Evolutionary conservation across 139 green algal species (phyloP).

Genomic region (Tetradesmus obliquus): DNA sequence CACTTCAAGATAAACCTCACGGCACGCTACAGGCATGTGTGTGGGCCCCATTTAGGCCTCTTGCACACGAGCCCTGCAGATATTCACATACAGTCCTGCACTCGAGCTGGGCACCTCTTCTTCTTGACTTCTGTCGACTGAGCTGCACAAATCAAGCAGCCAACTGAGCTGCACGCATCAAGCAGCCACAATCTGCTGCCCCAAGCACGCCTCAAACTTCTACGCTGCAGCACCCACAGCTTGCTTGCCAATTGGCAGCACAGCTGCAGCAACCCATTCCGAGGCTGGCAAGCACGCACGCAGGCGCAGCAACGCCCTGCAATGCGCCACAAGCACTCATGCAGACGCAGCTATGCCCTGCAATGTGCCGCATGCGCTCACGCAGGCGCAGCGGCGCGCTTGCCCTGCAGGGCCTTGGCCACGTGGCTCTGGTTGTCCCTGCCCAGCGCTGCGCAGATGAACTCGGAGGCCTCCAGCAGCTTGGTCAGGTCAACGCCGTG

Average conservation of each 20-base stretch:
- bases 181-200: background rate
- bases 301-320: no score
- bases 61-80: no score
- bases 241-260: background rate
- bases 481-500: slow-evolving; percentile 82
- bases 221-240: no score
- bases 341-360: background rate
- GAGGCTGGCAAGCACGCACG: no score
- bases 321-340: background rate
- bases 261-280: background rate
- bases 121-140: no score
- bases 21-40: no score
- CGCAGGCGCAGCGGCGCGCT: background rate
- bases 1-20: no score
- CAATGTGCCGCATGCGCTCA: background rate
- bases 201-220: no score
- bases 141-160: no score
- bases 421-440: slow-evolving; percentile 55
- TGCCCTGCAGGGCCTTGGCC: slow-evolving; percentile 36
- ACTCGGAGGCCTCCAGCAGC: slow-evolving; percentile 78
- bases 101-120: background rate
- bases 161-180: background rate
- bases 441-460: slow-evolving; percentile 73
- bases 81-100: background rate
- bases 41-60: no score